Evolutionary conservation across 176 grass and related monocot genomes (phyloP).

Genomic region (Phyllostachys edulis): DNA sequence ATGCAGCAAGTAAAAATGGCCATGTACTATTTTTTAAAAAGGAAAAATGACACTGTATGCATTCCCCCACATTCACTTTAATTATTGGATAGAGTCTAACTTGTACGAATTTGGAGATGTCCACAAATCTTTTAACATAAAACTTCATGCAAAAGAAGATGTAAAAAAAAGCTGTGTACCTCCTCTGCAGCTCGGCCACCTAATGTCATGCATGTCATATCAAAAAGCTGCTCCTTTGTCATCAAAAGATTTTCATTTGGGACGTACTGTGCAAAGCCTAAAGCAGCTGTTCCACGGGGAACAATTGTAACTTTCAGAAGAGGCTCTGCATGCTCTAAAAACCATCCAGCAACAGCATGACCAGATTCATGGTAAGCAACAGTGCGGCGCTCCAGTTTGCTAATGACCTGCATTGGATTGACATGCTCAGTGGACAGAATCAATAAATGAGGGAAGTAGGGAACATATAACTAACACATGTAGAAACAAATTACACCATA

Average conservation of each 20-base stretch:
- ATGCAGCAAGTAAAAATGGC: neutral
- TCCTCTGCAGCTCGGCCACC: conserved; percentile 94
- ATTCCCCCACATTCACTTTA: neutral
- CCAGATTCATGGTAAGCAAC: conserved; percentile 85
- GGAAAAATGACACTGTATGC: neutral
- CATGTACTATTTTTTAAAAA: neutral
- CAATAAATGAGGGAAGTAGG: neutral
- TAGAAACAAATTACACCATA: neutral
- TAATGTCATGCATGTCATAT: conserved; percentile 99
- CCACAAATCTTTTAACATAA: conserved; percentile 26
- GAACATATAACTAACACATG: neutral
- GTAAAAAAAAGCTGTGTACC: conserved; percentile 33
- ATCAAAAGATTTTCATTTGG: conserved; percentile 94
- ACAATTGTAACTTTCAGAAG: conserved; percentile 98
- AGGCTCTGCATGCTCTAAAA: conserved; percentile 95
- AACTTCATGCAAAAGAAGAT: neutral
- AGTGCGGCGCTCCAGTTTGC: conserved; percentile 82
- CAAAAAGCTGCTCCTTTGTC: conserved; percentile 98
- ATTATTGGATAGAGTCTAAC: neutral
- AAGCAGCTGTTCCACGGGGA: conserved; percentile 95
- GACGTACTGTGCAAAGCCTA: conserved; percentile 95
- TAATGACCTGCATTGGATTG: conserved; percentile 68
- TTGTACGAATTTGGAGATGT: neutral
- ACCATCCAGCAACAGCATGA: conserved; percentile 94
- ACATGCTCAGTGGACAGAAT: neutral